Evolutionary conservation across 2,329 filamentous ascomycete species (phyloP), one percentile per base, ranked within the genome.

Genomic region (Metarhizium album): DNA sequence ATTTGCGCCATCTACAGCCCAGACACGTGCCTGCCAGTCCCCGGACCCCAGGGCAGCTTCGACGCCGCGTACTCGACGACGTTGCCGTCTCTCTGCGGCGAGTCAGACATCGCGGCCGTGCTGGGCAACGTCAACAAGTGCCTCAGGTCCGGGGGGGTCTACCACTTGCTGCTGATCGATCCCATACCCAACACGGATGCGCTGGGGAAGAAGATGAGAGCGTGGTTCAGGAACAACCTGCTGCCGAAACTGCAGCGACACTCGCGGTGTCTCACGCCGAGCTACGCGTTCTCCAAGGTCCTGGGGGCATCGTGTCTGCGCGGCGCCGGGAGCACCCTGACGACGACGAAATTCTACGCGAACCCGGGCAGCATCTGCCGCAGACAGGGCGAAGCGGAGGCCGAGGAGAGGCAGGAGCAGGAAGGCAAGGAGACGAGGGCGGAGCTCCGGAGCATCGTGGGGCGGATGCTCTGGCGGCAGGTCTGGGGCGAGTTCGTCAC

Each of bases 111-210:
- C 0, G 77, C 78, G 0, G 62, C 65, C 2, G 64, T 84, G 1
- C 71, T 86, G 16, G 70, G 70, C 49, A 76, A 77, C 53, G 76
- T 83, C 55, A 70, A 78, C 59, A 74, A 74, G 23, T 74, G 76
- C 31, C 71, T 87, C 2, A 67, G 71, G 3, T 71, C 74, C 0
- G 73, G 74, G 0, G 82, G 83, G 1, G 67, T 70, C 20, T 62
- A 86, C 13, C 74, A 83, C 52, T 64, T 87, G 16, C 75, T 76
- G 0, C 65, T 86, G 18, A 77, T 86, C 55, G 80, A 87, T 52
- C 80, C 83, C 0, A 67, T 76, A 7, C 84, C 84, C 0, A 68
- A 75, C 1, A 66, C 74, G 3, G 65, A 70, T 2, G 80, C 75
- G 0, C 68, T 80, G 23, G 84, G 83, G 0, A 79, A 78, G 0